Evolutionary conservation across 306 rosid genomes (phyloP).

Genomic region (Prinsepia uniflora): DNA sequence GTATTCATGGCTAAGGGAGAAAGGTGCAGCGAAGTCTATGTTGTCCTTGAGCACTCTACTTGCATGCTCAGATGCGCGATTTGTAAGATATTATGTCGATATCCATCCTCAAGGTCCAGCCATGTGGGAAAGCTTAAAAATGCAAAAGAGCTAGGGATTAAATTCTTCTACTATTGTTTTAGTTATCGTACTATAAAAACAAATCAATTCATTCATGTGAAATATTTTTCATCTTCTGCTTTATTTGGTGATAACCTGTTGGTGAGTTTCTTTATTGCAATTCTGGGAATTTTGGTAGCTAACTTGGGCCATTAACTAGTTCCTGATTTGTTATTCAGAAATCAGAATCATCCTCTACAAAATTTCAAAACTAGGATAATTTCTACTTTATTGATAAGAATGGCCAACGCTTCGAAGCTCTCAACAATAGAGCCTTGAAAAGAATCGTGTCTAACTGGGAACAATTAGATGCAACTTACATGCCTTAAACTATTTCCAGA

Average conservation of each 20-base stretch:
- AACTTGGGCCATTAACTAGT: no score
- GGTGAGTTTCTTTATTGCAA: neutral
- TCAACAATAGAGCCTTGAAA: neutral
- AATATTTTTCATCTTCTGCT: neutral
- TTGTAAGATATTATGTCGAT: constrained; percentile 58
- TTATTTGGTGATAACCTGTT: neutral
- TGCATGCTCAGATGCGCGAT: constrained; percentile 48
- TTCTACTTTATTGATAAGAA: neutral
- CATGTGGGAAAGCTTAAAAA: constrained; percentile 48
- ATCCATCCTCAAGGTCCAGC: constrained; percentile 65
- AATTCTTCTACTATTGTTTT: neutral
- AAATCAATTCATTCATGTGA: neutral
- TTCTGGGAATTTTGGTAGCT: no score
- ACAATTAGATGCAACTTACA: constrained; percentile 13
- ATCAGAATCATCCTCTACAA: neutral
- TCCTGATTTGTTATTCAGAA: no score
- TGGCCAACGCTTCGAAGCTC: neutral
- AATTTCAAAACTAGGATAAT: neutral
- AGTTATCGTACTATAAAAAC: no score
- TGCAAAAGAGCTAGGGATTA: constrained; percentile 25
- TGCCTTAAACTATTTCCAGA: constrained; percentile 13
- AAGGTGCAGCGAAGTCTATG: constrained; percentile 43
- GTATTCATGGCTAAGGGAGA: constrained; percentile 65
- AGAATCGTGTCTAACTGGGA: neutral
- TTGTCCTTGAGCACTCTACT: constrained; percentile 59